Evolutionary conservation across 2,329 filamentous ascomycete species (phyloP).

Genomic region (Fusarium sp.): DNA sequence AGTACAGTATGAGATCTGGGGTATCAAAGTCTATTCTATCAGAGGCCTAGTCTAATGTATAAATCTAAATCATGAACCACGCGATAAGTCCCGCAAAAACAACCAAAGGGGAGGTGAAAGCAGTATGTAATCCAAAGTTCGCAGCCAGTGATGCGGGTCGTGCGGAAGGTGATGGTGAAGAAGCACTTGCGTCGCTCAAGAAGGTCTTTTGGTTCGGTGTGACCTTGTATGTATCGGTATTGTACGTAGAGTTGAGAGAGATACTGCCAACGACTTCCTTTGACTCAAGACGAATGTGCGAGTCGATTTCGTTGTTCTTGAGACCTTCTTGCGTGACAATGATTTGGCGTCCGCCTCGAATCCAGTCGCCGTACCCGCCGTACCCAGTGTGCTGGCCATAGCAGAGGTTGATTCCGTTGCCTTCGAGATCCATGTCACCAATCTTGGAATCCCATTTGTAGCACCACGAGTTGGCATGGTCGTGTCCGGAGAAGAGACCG

Average conservation of each 20-base stretch:
- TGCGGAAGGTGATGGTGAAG: neutral
- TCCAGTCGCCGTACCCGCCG: slow-evolving; percentile 75
- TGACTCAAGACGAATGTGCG: slow-evolving; percentile 72
- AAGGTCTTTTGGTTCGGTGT: slow-evolving; percentile 56
- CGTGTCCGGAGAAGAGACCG: slow-evolving; percentile 73
- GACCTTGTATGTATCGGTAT: slow-evolving; percentile 64
- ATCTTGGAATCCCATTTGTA: slow-evolving; percentile 60
- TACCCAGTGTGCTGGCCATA: slow-evolving; percentile 77
- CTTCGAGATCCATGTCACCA: slow-evolving; percentile 61
- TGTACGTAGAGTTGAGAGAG: slow-evolving; percentile 70
- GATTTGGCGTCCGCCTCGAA: slow-evolving; percentile 71
- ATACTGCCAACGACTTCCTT: slow-evolving; percentile 64
- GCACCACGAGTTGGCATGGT: slow-evolving; percentile 73
- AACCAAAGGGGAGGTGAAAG: neutral
- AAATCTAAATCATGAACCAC: slow-evolving; percentile 11
- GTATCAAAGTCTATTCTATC: slow-evolving; percentile 2
- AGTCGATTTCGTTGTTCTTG: slow-evolving; percentile 59
- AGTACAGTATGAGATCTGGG: neutral
- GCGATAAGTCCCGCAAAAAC: neutral
- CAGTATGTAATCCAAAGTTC: neutral
- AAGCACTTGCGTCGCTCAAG: neutral
- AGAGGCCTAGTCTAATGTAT: neutral
- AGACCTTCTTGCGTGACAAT: slow-evolving; percentile 59
- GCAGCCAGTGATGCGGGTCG: neutral
- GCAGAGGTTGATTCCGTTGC: slow-evolving; percentile 62